Conservation (phyloP, 163 green algal species). For the Scenedesmus sp. region DNA sequence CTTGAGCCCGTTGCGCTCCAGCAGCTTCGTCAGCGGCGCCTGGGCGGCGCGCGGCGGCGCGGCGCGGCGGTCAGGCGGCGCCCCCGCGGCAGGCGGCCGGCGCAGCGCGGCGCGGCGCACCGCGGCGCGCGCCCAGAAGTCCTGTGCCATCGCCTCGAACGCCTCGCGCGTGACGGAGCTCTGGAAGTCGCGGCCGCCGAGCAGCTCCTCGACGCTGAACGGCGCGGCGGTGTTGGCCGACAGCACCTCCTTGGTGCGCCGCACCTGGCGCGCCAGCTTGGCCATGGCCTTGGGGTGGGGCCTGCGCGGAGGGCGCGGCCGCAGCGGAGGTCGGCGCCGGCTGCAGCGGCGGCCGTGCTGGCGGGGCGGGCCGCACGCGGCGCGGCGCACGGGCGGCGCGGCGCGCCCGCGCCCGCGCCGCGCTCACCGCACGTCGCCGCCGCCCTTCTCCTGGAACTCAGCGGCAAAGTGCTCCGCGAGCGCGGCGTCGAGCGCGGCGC, state of each 20-base stretch:
- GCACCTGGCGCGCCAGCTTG: conserved; percentile 90
- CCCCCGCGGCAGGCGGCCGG: not conserved
- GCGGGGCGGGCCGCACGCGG: not conserved
- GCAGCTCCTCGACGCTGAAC: conserved; percentile 91
- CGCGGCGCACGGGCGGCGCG: too few species aligned
- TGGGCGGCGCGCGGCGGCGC: conserved; percentile 8
- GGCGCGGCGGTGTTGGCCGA: conserved; percentile 90
- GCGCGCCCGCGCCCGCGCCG: not conserved
- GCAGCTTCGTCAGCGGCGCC: conserved; percentile 73
- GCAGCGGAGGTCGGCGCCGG: too few species aligned
- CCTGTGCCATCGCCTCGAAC: conserved; percentile 86
- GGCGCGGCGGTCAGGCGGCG: not conserved
- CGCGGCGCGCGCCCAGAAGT: conserved; percentile 69
- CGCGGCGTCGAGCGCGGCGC: conserved; percentile 82
- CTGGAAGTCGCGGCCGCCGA: conserved; percentile 90
- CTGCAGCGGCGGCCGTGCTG: not conserved
- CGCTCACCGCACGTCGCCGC: conserved; percentile 46
- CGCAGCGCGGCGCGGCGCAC: not conserved
- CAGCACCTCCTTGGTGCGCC: conserved; percentile 95
- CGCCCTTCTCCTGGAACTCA: conserved; percentile 81
- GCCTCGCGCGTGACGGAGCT: conserved; percentile 80
- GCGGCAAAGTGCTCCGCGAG: conserved; percentile 90
- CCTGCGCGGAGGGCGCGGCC: not conserved
- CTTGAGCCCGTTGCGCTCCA: conserved; percentile 82
- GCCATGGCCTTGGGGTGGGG: conserved; percentile 77